A percentile compares a stretch with the other conserved stretches of the same genome.
These are phyloP conservation scores for Cucumis hystrix DNA, from an alignment of 306 rosid species.

Conservation along the genomic window DNA sequence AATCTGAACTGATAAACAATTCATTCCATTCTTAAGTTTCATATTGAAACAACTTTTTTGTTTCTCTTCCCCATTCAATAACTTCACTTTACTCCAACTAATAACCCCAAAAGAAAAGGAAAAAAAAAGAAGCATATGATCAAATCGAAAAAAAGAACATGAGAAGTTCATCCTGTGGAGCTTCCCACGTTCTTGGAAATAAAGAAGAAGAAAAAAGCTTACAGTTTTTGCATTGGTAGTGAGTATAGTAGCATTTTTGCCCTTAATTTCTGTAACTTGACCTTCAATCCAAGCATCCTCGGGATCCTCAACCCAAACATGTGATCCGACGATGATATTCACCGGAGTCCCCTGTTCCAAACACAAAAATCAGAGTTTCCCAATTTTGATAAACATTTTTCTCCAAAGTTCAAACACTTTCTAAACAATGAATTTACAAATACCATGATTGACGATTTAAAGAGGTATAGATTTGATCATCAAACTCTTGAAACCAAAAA, in stretches of 20 bases:
- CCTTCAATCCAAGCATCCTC: constrained; percentile 74
- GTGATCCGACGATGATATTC: constrained; percentile 80
- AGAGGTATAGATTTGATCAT: constrained; percentile 21
- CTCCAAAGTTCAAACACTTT: neutral
- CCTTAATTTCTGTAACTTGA: constrained; percentile 46
- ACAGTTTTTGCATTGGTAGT: constrained; percentile 44
- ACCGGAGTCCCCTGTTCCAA: constrained; percentile 74
- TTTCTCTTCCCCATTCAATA: neutral
- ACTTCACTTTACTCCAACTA: neutral
- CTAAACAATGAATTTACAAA: neutral
- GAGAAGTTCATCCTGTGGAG: neutral
- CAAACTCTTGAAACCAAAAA: constrained; percentile 17
- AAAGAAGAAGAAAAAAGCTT: constrained; percentile 15
- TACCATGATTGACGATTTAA: constrained; percentile 34
- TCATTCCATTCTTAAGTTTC: neutral
- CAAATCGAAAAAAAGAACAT: neutral
- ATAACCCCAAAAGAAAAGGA: neutral
- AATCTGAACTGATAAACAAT: too few relatives aligned
- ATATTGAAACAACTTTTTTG: neutral
- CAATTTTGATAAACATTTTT: neutral
- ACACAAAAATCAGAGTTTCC: neutral
- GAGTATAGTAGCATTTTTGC: constrained; percentile 33
- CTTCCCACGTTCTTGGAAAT: constrained; percentile 14
- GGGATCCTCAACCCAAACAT: constrained; percentile 70
- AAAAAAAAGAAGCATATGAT: neutral